Evolutionary conservation across 2,329 filamentous ascomycete genomes (phyloP), one percentile per base, ranked within the genome.

Genomic region (Neopestalotiopsis sp.): DNA sequence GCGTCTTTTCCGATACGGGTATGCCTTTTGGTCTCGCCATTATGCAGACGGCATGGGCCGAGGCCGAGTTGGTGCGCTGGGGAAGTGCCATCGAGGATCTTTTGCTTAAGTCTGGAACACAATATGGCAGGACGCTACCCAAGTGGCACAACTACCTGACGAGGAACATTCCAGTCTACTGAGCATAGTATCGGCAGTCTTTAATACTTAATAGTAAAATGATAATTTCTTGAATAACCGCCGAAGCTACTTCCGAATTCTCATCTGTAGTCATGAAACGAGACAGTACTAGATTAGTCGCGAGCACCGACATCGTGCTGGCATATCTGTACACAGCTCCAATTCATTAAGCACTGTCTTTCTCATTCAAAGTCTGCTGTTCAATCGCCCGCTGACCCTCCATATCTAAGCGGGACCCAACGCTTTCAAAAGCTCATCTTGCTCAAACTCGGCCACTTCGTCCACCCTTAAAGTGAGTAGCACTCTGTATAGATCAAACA

Each of bases 21-120:
- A 90, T 91, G 87, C 88, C 88, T 0, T 90, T 89, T 71, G 89
- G 89, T 1, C 76, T 92, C 32, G 88, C 83, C 0, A 81, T 92
- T 77, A 79, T 83, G 78, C 82, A 89, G 66, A 91, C 89, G 1
- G 90, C 89, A 0, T 92, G 87, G 83, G 85, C 82, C 1, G 91
- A 92, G 76, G 79, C 78, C 0, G 81, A 81, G 66, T 78, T 92
- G 69, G 81, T 92, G 65, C 87, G 82, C 75, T 92, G 86, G 81
- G 90, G 82, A 0, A 91, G 87, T 74, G 89, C 89, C 1, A 90
- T 91, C 72, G 89, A 91, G 77, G 85, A 91, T 42, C 75, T 90
- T 70, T 85, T 87, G 76, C 73, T 79, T 30, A 79, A 74, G 3
- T 79, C 79, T 5, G 76, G 80, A 6, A 85, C 83, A 0, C 73